A percentile compares a stretch with the other conserved stretches of the same genome.
phyloP scores from a whole-genome alignment of 1,139 yeast genomes.

The Debaryomyces fabryi region DNA sequence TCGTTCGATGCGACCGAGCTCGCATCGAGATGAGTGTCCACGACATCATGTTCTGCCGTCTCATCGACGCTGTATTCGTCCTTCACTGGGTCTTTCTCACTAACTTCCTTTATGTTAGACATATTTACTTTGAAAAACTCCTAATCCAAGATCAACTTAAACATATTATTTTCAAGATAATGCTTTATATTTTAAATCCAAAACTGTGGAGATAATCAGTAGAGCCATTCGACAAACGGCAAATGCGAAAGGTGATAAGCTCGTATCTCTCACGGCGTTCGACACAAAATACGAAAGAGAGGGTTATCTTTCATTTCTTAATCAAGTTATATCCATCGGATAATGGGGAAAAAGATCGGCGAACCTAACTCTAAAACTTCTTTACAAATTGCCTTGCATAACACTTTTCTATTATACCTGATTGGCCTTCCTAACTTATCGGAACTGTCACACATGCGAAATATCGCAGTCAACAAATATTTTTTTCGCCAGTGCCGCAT shows the following conservation, averaged over 20 bases:
- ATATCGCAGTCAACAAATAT: not conserved
- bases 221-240: slow-evolving; percentile 5
- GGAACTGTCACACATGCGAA: not conserved
- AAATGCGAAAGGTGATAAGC: not conserved
- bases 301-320: not conserved
- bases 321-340: not conserved
- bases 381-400: not conserved
- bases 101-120: not conserved
- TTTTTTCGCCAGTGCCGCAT: not conserved
- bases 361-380: not conserved
- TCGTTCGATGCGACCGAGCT: slow-evolving; percentile 2
- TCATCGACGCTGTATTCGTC: not conserved
- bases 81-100: not conserved
- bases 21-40: not conserved
- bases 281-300: not conserved
- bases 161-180: not conserved
- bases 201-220: slow-evolving; percentile 2
- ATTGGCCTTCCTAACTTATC: not conserved
- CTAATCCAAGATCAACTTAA: not conserved
- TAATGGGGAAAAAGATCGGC: not conserved
- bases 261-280: not conserved
- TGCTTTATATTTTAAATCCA: slow-evolving; percentile 1
- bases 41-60: not conserved
- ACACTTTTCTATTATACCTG: not conserved
- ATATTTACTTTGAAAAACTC: not conserved